Conservation (phyloP, 768 basidiomycete species). For the Leccinum subtestaceum region DNA sequence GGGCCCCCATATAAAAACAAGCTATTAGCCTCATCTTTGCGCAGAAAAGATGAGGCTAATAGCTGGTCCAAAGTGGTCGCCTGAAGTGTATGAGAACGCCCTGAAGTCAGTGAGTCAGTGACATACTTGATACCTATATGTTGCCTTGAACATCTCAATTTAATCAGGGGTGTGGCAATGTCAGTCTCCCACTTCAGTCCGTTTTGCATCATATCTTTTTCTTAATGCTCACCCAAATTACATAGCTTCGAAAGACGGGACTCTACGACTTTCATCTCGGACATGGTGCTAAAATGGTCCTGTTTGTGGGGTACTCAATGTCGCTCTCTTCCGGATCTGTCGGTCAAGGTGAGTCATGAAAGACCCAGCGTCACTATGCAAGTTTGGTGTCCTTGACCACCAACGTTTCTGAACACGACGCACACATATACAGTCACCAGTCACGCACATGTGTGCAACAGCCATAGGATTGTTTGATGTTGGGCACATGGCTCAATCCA, state of each 20-base stretch:
- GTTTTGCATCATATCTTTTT: not conserved
- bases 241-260: conserved; percentile 59
- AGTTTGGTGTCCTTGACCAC: conserved; percentile 14
- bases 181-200: conserved; percentile 8
- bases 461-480: conserved; percentile 91
- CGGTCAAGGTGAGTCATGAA: conserved; percentile 61
- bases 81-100: no score
- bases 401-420: not conserved
- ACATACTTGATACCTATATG: no score
- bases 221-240: not conserved
- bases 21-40: no score
- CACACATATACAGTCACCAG: conserved; percentile 60
- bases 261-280: conserved; percentile 88
- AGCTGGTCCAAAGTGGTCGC: no score
- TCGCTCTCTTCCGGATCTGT: conserved; percentile 81
- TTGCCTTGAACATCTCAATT: no score
- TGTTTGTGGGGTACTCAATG: conserved; percentile 95
- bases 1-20: no score
- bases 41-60: no score
- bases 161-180: conserved; percentile 17
- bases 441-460: conserved; percentile 82
- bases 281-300: conserved; percentile 89
- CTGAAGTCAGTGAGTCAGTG: no score
- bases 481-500: conserved; percentile 95
- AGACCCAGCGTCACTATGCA: not conserved